Evolutionary conservation across 1,139 yeast genomes (phyloP).

Genomic region (Geotrichum candidum): DNA sequence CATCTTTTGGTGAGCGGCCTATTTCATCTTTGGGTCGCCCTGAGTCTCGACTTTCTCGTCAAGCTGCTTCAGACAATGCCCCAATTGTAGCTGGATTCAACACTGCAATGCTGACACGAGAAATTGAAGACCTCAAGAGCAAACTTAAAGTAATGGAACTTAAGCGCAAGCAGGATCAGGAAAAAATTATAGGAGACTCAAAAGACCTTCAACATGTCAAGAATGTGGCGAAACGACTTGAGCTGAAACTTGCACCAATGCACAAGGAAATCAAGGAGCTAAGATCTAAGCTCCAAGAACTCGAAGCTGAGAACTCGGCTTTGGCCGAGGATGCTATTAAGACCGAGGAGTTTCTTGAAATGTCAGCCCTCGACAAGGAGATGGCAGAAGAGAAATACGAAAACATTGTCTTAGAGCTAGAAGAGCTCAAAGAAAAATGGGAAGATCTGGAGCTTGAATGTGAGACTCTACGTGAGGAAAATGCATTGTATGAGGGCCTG

Average conservation of each 20-base stretch:
- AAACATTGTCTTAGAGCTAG: conserved; percentile 33
- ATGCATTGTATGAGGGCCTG: conserved; percentile 37
- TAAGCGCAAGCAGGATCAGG: conserved; percentile 31
- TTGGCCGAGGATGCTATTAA: conserved; percentile 34
- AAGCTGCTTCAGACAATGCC: conserved; percentile 10
- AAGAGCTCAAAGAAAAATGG: conserved; percentile 37
- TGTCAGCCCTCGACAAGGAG: conserved; percentile 50
- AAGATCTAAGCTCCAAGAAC: conserved; percentile 22
- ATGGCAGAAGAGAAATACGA: conserved; percentile 43
- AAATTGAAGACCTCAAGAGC: conserved; percentile 29
- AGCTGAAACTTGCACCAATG: conserved; percentile 34
- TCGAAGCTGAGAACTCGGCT: conserved; percentile 33
- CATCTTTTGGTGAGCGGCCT: conserved; percentile 7
- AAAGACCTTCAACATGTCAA: conserved; percentile 34
- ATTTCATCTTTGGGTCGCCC: conserved; percentile 14
- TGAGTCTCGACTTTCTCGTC: conserved; percentile 11
- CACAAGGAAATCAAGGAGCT: conserved; percentile 34
- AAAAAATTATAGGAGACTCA: conserved; percentile 26
- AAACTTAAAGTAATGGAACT: conserved; percentile 31
- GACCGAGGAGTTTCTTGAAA: conserved; percentile 46
- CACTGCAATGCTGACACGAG: conserved; percentile 20
- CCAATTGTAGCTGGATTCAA: not conserved
- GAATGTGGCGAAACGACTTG: conserved; percentile 38
- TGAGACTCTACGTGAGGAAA: conserved; percentile 44
- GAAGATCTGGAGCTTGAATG: conserved; percentile 41